Conservation (phyloP, 768 basidiomycete genomes). For the Amanita polypyramis region DNA sequence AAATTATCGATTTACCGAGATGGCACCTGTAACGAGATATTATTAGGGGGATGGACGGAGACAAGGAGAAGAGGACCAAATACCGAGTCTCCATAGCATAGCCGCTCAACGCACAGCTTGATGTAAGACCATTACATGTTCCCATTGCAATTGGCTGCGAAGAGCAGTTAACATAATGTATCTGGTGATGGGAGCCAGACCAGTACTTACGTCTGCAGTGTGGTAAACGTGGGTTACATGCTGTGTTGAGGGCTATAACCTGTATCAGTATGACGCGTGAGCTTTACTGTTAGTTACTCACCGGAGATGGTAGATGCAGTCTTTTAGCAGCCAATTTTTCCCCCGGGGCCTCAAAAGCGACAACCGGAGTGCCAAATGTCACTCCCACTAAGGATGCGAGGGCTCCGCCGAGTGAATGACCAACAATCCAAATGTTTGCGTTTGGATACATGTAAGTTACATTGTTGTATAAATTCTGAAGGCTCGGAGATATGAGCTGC, state of each 20-base stretch:
- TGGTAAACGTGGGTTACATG: constrained; percentile 87
- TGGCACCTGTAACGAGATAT: constrained; percentile 50
- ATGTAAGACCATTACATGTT: constrained; percentile 61
- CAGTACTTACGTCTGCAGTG: constrained; percentile 64
- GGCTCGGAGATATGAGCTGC: not conserved
- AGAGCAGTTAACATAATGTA: constrained; percentile 3
- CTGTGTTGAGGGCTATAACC: constrained; percentile 48
- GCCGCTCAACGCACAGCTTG: constrained; percentile 44
- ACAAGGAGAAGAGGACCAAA: constrained; percentile 5
- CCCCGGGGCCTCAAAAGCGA: constrained; percentile 81
- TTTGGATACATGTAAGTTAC: constrained; percentile 85
- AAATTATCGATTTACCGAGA: constrained; percentile 69
- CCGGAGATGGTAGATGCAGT: constrained; percentile 82
- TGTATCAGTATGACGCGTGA: not conserved
- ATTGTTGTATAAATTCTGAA: constrained; percentile 86
- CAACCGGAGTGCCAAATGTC: constrained; percentile 89
- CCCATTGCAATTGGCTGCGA: constrained; percentile 81
- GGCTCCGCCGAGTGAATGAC: constrained; percentile 79
- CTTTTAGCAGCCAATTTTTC: constrained; percentile 64
- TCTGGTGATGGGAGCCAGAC: not conserved
- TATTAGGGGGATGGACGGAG: not conserved
- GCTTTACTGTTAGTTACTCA: constrained; percentile 22
- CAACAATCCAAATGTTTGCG: constrained; percentile 80
- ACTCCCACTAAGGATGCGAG: constrained; percentile 75
- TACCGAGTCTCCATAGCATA: constrained; percentile 74